phyloP scores from a whole-genome alignment of 768 basidiomycete genomes.

The Boletellus ananas region DNA sequence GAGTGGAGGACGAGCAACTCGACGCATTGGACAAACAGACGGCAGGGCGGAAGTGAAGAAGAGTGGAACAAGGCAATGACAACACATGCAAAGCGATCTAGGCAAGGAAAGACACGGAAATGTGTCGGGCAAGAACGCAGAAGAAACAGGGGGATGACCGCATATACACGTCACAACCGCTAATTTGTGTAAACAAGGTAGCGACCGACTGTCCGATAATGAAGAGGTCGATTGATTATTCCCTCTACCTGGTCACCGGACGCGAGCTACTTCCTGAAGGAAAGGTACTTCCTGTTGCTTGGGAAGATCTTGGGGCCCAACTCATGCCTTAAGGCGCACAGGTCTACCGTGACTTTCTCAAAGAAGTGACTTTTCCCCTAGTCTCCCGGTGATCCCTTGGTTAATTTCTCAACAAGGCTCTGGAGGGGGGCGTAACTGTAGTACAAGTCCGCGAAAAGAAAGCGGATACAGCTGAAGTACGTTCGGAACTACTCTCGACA shows the following conservation, averaged over 20 bases:
- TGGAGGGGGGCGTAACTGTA: constrained; percentile 83
- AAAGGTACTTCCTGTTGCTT: constrained; percentile 46
- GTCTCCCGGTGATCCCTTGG: background rate
- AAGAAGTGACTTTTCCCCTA: constrained; percentile 48
- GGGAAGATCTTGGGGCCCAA: background rate
- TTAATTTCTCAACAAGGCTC: constrained; percentile 43
- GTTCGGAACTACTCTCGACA: constrained; percentile 17
- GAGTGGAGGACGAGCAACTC: too few relatives aligned
- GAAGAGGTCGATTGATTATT: constrained; percentile 46
- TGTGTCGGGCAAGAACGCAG: too few relatives aligned
- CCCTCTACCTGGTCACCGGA: constrained; percentile 86
- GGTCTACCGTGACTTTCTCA: constrained; percentile 69
- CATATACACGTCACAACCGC: too few relatives aligned
- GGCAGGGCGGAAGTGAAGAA: too few relatives aligned
- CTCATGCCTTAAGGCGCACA: constrained; percentile 27
- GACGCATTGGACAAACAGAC: too few relatives aligned
- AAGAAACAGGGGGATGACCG: too few relatives aligned
- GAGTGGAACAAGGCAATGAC: too few relatives aligned
- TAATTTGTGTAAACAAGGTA: too few relatives aligned
- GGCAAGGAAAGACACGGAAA: too few relatives aligned
- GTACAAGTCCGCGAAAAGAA: constrained; percentile 90
- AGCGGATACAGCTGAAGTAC: constrained; percentile 73
- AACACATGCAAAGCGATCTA: too few relatives aligned
- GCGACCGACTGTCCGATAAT: background rate
- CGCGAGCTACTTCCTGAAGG: constrained; percentile 70